Evolutionary conservation across 495 filamentous ascomycete genomes (phyloP).

Genomic region (Penicillium herquei): DNA sequence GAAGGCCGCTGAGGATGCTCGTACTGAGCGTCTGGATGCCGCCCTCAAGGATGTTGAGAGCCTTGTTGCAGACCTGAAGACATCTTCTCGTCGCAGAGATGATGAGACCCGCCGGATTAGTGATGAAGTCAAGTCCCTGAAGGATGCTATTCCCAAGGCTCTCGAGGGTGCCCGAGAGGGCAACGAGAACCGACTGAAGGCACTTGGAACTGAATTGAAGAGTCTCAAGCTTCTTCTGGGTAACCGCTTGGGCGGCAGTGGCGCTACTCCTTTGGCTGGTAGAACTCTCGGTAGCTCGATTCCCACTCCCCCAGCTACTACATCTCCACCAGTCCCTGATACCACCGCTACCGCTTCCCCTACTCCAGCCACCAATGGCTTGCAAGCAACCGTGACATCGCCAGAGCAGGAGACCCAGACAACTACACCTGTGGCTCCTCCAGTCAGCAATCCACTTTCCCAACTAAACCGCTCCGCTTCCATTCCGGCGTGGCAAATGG

Average conservation of each 20-base stretch:
- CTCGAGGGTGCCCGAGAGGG: constrained; percentile 81
- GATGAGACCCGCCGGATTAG: constrained; percentile 79
- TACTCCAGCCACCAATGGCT: constrained; percentile 18
- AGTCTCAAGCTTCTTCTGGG: constrained; percentile 85
- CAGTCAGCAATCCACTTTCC: constrained; percentile 30
- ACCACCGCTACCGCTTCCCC: constrained; percentile 23
- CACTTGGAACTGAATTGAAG: constrained; percentile 84
- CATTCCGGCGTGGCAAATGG: constrained; percentile 93
- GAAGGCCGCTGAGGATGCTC: constrained; percentile 78
- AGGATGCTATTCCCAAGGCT: constrained; percentile 81
- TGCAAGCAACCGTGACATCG: constrained; percentile 28
- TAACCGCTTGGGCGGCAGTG: constrained; percentile 66
- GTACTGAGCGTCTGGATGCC: constrained; percentile 80
- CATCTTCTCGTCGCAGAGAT: constrained; percentile 71
- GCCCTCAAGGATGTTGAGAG: constrained; percentile 80
- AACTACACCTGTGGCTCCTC: constrained; percentile 31
- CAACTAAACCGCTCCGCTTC: constrained; percentile 57
- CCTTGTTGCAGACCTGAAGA: constrained; percentile 77
- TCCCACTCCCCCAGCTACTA: constrained; percentile 18
- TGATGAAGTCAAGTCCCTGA: constrained; percentile 82
- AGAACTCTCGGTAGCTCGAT: constrained; percentile 28
- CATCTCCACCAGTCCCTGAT: constrained; percentile 9
- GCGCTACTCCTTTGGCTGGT: constrained; percentile 35
- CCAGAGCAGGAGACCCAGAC: constrained; percentile 33
- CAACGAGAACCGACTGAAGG: constrained; percentile 76